Conservation (phyloP, 2,329 filamentous ascomycete genomes). For the Rutstroemia sp. region DNA sequence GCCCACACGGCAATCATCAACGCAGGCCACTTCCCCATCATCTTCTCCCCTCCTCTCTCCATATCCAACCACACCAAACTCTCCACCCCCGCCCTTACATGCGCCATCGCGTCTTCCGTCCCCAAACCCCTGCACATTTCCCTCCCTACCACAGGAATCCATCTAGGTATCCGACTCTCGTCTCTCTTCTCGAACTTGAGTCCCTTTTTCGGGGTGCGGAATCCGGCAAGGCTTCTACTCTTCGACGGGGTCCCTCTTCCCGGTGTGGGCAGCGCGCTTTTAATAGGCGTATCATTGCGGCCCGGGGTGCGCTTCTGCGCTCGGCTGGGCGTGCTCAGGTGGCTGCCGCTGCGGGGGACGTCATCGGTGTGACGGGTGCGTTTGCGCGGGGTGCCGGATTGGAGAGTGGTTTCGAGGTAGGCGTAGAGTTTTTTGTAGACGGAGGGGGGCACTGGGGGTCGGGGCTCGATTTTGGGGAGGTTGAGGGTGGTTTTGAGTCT, state of each 20-base stretch:
- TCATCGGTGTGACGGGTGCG: neutral
- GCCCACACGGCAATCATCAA: conserved; percentile 55
- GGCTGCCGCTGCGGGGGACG: neutral
- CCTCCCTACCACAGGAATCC: conserved; percentile 63
- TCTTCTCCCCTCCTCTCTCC: conserved; percentile 27
- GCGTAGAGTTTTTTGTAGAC: conserved; percentile 79
- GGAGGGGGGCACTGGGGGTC: conserved; percentile 69
- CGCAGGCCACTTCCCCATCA: conserved; percentile 40
- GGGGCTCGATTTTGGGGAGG: conserved; percentile 67
- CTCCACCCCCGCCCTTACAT: conserved; percentile 69
- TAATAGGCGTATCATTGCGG: conserved; percentile 3
- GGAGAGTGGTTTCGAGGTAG: conserved; percentile 70
- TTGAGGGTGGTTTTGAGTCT: conserved; percentile 71
- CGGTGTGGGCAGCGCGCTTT: conserved; percentile 11
- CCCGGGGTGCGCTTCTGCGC: conserved; percentile 8
- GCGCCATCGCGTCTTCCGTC: conserved; percentile 56
- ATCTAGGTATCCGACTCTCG: conserved; percentile 41
- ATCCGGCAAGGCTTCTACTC: conserved; percentile 35
- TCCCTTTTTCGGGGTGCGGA: conserved; percentile 26
- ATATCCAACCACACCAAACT: conserved; percentile 30
- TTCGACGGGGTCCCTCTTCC: conserved; percentile 38
- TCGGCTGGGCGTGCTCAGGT: neutral
- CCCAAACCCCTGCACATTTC: conserved; percentile 56
- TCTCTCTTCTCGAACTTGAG: conserved; percentile 18
- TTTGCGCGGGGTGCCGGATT: conserved; percentile 27